Evolutionary conservation across 805 yeast species (phyloP), one percentile per base, ranked within the genome.

Genomic region (Candida sonorensis): DNA sequence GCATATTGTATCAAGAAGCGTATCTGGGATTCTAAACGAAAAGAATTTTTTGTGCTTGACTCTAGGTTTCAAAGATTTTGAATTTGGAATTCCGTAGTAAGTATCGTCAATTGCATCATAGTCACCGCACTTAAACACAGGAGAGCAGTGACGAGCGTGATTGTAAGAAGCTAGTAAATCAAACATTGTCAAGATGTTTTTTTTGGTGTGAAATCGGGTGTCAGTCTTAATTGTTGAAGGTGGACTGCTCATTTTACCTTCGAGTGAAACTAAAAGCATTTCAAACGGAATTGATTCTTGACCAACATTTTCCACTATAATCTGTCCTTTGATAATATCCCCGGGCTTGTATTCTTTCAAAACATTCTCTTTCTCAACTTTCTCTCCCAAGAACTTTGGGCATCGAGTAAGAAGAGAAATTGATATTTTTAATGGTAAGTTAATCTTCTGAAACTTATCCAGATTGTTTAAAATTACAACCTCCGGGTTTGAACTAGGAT

Each of bases 291-390:
- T 59, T 0, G 64, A 57, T 12, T 53, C 41, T 1, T 48, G 32
- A 2, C 71, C 52, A 6, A 44, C 55, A 44, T 75, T 75, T 31
- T 59, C 55, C 14, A 74, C 57, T 0, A 51, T 41, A 7, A 69
- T 55, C 43, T 67, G 73, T 0, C 90, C 90, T 45, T 72, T 67
- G 10, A 81, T 61, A 14, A 64, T 62, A 47, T 80, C 87, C n/a
- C 85, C 85, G 10, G 79, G 77, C 13, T 72, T 72, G 47, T 71
- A 81, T 49, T 77, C 83, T 36, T 64, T 62, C 17, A 70, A 46
- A 23, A 59, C 49, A 11, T 51, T 45, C 31, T 61, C 66, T n/a
- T n/a, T n/a, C n/a, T n/a, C n/a, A n/a, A n/a, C n/a, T n/a, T n/a
- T n/a, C n/a, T n/a, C n/a, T n/a, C n/a, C n/a, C n/a, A n/a, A n/a